phyloP scores from a whole-genome alignment of 208 protist species.

The Wallacemonas sp. region DNA sequence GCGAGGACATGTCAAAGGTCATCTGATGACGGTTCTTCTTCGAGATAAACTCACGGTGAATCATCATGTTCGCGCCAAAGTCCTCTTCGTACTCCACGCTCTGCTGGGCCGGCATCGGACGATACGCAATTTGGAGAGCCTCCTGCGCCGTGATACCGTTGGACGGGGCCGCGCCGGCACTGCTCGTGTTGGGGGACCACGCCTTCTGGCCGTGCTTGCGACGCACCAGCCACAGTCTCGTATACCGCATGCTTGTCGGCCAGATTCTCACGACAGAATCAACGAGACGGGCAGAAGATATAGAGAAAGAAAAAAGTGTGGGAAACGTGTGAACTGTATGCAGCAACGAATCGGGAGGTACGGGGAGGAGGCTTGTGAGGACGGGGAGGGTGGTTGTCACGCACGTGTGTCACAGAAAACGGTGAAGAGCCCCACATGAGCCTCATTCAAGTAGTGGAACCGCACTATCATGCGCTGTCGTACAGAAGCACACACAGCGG shows the following conservation, averaged over 20 bases:
- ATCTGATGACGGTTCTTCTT: constrained; percentile 57
- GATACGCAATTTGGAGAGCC: constrained; percentile 80
- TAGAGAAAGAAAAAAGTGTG: too few relatives aligned
- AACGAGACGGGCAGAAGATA: too few relatives aligned
- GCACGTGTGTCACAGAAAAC: too few relatives aligned
- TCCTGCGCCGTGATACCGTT: constrained; percentile 77
- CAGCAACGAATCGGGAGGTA: too few relatives aligned
- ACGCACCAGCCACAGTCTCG: constrained; percentile 26
- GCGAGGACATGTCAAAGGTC: constrained; percentile 50
- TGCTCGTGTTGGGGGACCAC: constrained; percentile 76
- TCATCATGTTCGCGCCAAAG: constrained; percentile 81
- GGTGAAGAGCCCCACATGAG: too few relatives aligned
- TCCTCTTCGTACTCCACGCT: constrained; percentile 91
- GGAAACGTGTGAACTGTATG: too few relatives aligned
- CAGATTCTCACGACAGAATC: too few relatives aligned
- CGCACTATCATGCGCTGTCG: too few relatives aligned
- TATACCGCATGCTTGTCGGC: constrained; percentile 45
- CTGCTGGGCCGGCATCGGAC: constrained; percentile 70
- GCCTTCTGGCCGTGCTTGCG: constrained; percentile 67
- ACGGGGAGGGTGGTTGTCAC: too few relatives aligned
- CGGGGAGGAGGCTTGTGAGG: too few relatives aligned
- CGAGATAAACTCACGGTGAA: constrained; percentile 87
- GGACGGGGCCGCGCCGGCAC: constrained; percentile 59
- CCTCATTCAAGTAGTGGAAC: too few relatives aligned
- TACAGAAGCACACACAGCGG: too few relatives aligned